Evolutionary conservation across 2,329 filamentous ascomycete genomes (phyloP), one percentile per base, ranked within the genome.

Genomic region (Bretziella fagacearum): DNA sequence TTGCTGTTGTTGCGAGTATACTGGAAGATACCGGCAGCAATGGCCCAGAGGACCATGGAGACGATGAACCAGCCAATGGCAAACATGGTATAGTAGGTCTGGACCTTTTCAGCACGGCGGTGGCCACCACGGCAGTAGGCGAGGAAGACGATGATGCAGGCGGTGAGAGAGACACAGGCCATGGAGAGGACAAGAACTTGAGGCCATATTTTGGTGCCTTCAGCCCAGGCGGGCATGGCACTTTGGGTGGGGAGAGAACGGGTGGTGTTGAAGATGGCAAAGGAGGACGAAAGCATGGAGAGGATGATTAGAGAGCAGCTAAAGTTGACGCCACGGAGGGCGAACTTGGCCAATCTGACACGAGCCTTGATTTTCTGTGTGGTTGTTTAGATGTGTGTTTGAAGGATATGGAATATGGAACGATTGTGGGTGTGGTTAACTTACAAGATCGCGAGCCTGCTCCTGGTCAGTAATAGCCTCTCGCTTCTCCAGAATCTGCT

Each of bases 241-340:
- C 84, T 94, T 54, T 89, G 76, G 11, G 75, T 58, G 27, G 86
- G 76, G 2, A 98, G 69, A 13, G 65, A 46, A 59, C 75, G 84
- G 50, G 91, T 95, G 43, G 86, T 74, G 62, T 91, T 85, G 75
- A 98, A 98, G 62, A 98, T 87, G 55, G 78, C 68, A 58, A 98
- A 84, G 3, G 84, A 85, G n/a, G 84, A 75, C 11, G 82, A 79
- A 46, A 98, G 68, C 75, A 98, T 89, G 52, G 86, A 71, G 49
- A 98, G 73, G 54, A 98, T 84, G 60, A 98, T 95, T 51, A 96
- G 71, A 62, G 84, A 89, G 70, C 91, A 98, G 63, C 84, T 86
- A 63, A 98, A 96, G 71, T 89, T 95, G 65, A 96, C 83, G 48
- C 85, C 81, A 54, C 91, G 81, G n/a, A 98, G 78, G 52, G 93